Evolutionary conservation across 208 protist species (phyloP), one percentile per base, ranked within the genome.

Genomic region (Trypanosoma avium): DNA sequence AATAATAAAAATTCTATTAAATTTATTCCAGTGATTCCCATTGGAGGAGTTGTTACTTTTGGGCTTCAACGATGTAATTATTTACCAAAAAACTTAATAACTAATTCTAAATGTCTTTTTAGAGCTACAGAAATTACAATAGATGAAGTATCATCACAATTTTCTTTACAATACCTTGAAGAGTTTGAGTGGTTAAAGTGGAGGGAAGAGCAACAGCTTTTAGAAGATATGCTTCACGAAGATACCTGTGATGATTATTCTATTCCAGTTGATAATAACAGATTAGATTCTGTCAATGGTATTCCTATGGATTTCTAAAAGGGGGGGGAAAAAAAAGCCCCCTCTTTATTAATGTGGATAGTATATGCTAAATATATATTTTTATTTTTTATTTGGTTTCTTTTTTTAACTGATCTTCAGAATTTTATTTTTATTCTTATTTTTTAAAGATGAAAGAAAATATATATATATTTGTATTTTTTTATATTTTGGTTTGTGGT

Each of bases 311-410:
- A 73, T 21, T 67, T 73, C 13, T 73, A 27, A 67, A 4, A 38
- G 10, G 17, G 13, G 12, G 15, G 13, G 40, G 8, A 21, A 13
- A 12, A n/a, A 29, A n/a, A 9, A 24, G 19, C 8, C 3, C 38
- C 35, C 35, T 38, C 22, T 36, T 40, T 59, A 29, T 52, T 36
- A 27, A 50, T 30, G 7, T 50, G 5, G 19, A 43, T 27, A 0
- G 58, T 42, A n/a, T n/a, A n/a, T n/a, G n/a, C n/a, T n/a, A n/a
- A n/a, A n/a, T n/a, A n/a, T n/a, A 24, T 19, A 32, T 0, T 67
- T 76, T 72, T 71, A 54, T 59, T 73, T 49, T 76, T 54, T 73
- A 54, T 19, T 33, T 19, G 33, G 10, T n/a, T n/a, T n/a, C n/a
- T n/a, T n/a, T n/a, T n/a, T n/a, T n/a, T n/a, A n/a, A n/a, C n/a